Conservation (phyloP, 768 basidiomycete genomes). For the Cantharellus anzutake region DNA sequence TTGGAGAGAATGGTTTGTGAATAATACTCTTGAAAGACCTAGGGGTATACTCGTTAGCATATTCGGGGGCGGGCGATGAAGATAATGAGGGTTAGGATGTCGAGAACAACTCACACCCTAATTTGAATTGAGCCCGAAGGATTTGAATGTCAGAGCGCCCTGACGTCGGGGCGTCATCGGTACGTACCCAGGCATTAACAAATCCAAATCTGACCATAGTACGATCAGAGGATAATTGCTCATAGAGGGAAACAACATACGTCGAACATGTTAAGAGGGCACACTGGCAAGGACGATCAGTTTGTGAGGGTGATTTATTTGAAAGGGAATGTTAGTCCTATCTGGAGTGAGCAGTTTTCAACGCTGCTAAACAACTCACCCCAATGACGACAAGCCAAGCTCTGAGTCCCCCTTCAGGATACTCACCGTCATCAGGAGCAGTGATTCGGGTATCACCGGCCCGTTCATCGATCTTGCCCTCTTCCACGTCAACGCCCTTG, state of each 20-base stretch:
- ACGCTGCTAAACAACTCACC: too few species aligned
- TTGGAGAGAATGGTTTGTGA: slow-evolving; percentile 30
- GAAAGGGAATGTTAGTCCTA: not conserved
- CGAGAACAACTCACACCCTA: slow-evolving; percentile 2
- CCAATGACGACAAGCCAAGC: not conserved
- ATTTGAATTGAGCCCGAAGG: not conserved
- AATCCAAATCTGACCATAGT: not conserved
- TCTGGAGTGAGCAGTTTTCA: too few species aligned
- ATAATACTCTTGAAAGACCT: slow-evolving; percentile 64
- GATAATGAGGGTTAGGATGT: not conserved
- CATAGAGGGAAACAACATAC: slow-evolving; percentile 1
- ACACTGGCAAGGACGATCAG: not conserved
- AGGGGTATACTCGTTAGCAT: not conserved
- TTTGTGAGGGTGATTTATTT: not conserved
- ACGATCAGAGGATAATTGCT: not conserved
- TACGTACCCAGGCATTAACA: slow-evolving; percentile 7
- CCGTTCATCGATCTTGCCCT: too few species aligned
- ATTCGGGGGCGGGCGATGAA: not conserved
- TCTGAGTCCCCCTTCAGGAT: not conserved
- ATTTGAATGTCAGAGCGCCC: not conserved
- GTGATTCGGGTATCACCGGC: not conserved
- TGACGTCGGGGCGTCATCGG: not conserved
- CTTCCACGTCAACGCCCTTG: not conserved
- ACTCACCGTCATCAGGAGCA: not conserved
- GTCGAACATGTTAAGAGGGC: slow-evolving; percentile 1